Percentiles rank a stretch among this genome's conserved stretches.
phyloP scores from a whole-genome alignment of 1,284 basidiomycete species.

The Filobasidium uniguttulatum region DNA sequence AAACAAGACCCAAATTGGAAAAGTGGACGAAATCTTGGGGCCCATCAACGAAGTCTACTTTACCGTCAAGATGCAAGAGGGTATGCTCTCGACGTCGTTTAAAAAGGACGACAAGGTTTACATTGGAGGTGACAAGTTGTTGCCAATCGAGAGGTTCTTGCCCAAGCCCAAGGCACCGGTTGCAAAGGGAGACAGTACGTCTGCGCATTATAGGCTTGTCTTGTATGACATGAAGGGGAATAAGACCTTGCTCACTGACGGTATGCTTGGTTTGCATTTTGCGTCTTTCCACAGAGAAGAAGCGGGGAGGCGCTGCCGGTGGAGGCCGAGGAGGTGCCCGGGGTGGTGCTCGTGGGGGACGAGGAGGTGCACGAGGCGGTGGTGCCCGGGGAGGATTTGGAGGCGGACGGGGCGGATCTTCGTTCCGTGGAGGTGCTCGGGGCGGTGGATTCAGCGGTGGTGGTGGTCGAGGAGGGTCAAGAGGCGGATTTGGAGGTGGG shows the following conservation, averaged over 20 bases:
- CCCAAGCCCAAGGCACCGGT: constrained; percentile 79
- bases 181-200: constrained; percentile 39
- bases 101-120: constrained; percentile 97
- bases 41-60: constrained; percentile 99
- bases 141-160: constrained; percentile 92
- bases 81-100: constrained; percentile 91
- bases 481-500: background rate
- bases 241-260: background rate
- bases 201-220: background rate
- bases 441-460: constrained; percentile 22
- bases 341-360: constrained; percentile 22
- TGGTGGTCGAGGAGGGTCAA: constrained; percentile 14
- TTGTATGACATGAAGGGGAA: background rate
- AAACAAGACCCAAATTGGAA: constrained; percentile 92
- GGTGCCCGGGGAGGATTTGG: constrained; percentile 25
- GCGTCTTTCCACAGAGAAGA: constrained; percentile 42
- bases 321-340: constrained; percentile 19
- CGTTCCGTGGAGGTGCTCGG: constrained; percentile 18
- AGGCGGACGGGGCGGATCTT: constrained; percentile 25
- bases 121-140: constrained; percentile 86
- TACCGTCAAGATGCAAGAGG: constrained; percentile 92
- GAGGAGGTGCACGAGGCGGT: constrained; percentile 35
- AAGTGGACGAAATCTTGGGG: constrained; percentile 90
- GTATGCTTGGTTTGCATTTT: background rate
- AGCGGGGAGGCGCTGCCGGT: constrained; percentile 35